These are phyloP conservation scores for Coemansia sp. DNA, from an alignment of 192 early-diverging fungal species.

Conservation along the genomic window DNA sequence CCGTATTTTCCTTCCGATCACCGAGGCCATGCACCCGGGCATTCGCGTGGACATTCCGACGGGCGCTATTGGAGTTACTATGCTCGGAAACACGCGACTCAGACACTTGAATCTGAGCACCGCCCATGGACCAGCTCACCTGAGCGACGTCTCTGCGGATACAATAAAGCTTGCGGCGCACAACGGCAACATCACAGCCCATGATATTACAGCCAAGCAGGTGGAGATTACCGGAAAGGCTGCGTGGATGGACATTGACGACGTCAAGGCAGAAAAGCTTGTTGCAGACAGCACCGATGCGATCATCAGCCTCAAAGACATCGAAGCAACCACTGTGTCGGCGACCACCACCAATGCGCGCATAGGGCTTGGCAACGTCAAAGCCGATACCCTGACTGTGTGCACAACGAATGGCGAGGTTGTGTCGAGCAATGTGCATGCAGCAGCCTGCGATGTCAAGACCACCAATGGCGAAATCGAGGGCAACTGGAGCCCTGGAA, in stretches of 20 bases:
- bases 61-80: conserved; percentile 43
- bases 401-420: conserved; percentile 38
- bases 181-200: conserved; percentile 51
- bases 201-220: conserved; percentile 27
- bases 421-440: conserved; percentile 24
- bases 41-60: conserved; percentile 39
- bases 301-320: conserved; percentile 52
- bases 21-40: conserved; percentile 30
- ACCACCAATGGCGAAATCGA: conserved; percentile 37
- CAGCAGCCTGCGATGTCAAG: conserved; percentile 25
- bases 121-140: conserved; percentile 40
- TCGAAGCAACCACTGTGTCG: conserved; percentile 21
- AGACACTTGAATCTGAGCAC: conserved; percentile 34
- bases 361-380: conserved; percentile 46
- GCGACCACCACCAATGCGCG: conserved; percentile 45
- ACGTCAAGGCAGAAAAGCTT: conserved; percentile 21
- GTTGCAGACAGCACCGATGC: conserved; percentile 40
- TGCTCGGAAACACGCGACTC: conserved; percentile 42
- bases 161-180: conserved; percentile 33
- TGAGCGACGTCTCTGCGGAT: conserved; percentile 42
- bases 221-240: conserved; percentile 33
- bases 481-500: conserved; percentile 37
- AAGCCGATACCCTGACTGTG: conserved; percentile 29
- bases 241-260: conserved; percentile 56
- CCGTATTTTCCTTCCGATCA: conserved; percentile 18